Conservation (phyloP, 805 yeast species). For the Cyberlindnera euphorbiae region DNA sequence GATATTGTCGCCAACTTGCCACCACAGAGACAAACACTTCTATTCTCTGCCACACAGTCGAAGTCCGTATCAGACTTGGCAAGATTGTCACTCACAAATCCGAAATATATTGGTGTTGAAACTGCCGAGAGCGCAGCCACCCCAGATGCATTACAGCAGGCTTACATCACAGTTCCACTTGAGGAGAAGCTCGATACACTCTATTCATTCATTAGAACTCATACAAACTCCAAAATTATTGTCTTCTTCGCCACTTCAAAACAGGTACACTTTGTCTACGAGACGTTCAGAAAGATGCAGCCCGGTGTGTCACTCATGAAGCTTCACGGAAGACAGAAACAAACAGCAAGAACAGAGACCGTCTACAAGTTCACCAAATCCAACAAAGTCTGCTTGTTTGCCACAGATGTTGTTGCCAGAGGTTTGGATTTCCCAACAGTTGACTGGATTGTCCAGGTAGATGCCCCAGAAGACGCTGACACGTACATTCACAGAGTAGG, state of each 20-base stretch:
- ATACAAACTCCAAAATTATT: slow-evolving; percentile 83
- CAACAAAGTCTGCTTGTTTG: slow-evolving; percentile 69
- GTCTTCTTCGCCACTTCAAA: slow-evolving; percentile 67
- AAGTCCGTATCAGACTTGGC: slow-evolving; percentile 81
- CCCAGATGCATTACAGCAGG: slow-evolving; percentile 83
- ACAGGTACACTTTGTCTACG: slow-evolving; percentile 39
- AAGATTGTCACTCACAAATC: slow-evolving; percentile 87
- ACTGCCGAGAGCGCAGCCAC: slow-evolving; percentile 63
- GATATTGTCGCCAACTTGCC: slow-evolving; percentile 70
- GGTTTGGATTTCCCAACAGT: slow-evolving; percentile 96
- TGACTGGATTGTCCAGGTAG: slow-evolving; percentile 86
- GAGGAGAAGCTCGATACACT: slow-evolving; percentile 80
- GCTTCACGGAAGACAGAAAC: slow-evolving; percentile 83
- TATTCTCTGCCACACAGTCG: slow-evolving; percentile 90
- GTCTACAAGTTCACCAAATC: slow-evolving; percentile 44
- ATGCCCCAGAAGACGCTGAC: slow-evolving; percentile 92
- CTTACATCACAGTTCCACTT: slow-evolving; percentile 64
- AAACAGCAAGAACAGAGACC: slow-evolving; percentile 75
- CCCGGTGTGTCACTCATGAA: slow-evolving; percentile 49
- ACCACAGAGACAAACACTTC: slow-evolving; percentile 85
- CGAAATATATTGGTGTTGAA: slow-evolving; percentile 80
- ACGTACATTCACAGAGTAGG: slow-evolving; percentile 94
- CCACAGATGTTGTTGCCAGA: slow-evolving; percentile 97
- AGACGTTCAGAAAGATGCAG: slow-evolving; percentile 26
- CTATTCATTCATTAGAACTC: slow-evolving; percentile 62